Percentiles rank a stretch among this genome's conserved stretches.
Conservation (phyloP, 1,139 yeast species). For the Blastobotrys petasosporus region DNA sequence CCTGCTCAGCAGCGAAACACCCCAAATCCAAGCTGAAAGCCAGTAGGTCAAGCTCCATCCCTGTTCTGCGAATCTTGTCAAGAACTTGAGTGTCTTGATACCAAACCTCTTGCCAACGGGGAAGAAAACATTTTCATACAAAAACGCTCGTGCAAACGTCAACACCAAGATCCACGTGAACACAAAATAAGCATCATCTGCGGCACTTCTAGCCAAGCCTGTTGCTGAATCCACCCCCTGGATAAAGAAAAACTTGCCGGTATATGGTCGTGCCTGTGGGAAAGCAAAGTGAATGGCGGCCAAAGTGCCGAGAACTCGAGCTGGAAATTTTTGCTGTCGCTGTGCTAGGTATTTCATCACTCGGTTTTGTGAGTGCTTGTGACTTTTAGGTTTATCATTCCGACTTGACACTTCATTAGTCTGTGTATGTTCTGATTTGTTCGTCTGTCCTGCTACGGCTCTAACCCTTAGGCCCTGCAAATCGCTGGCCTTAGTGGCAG, state of each 20-base stretch:
- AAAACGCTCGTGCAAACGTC: conserved; percentile 53
- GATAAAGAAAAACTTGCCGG: conserved; percentile 22
- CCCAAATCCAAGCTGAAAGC: conserved; percentile 49
- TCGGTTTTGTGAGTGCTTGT: neutral
- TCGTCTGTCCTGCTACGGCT: too few species aligned
- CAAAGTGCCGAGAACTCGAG: conserved; percentile 2
- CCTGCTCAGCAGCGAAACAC: conserved; percentile 50
- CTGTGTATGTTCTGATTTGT: too few species aligned
- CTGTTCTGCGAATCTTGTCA: conserved; percentile 76
- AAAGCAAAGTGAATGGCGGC: conserved; percentile 18
- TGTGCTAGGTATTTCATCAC: conserved; percentile 4
- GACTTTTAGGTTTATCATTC: too few species aligned
- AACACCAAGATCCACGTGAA: conserved; percentile 50
- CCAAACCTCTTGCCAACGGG: conserved; percentile 50
- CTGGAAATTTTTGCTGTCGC: conserved; percentile 7
- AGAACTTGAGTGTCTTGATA: conserved; percentile 43
- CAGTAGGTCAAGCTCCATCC: conserved; percentile 74
- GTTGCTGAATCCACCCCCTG: conserved; percentile 23
- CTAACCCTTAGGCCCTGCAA: too few species aligned
- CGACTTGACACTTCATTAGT: too few species aligned
- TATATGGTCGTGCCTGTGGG: conserved; percentile 20
- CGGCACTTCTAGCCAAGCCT: conserved; percentile 24
- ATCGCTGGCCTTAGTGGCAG: too few species aligned
- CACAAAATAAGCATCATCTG: conserved; percentile 49
- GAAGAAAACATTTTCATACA: conserved; percentile 52